Evolutionary conservation across 2,329 filamentous ascomycete species (phyloP).

Genomic region (Triangularia verruculosa): DNA sequence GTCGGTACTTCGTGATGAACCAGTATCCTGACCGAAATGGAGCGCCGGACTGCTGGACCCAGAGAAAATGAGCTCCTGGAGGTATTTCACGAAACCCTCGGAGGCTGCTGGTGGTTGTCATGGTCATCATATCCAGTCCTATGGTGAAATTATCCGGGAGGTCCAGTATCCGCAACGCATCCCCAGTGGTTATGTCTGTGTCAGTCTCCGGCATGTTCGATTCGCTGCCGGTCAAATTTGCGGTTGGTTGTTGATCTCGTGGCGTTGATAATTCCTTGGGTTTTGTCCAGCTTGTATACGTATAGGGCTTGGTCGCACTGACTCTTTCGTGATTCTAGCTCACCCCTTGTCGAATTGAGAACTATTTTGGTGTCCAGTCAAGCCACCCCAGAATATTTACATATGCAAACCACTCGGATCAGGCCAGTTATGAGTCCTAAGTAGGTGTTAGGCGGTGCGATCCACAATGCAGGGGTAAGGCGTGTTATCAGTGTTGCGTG

Average conservation of each 20-base stretch:
- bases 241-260: too few relatives aligned
- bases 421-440: too few relatives aligned
- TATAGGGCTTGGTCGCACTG: too few relatives aligned
- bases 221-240: not conserved
- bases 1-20: slow-evolving; percentile 41
- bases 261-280: too few relatives aligned
- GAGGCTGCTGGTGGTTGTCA: slow-evolving; percentile 42
- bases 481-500: not conserved
- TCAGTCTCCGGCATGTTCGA: not conserved
- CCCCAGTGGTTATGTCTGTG: not conserved
- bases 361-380: too few relatives aligned
- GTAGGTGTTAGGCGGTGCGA: too few relatives aligned
- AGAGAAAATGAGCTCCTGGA: slow-evolving; percentile 57
- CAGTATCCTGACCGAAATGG: slow-evolving; percentile 57
- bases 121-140: slow-evolving; percentile 51
- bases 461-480: too few relatives aligned
- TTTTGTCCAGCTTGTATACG: too few relatives aligned
- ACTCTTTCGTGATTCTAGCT: too few relatives aligned
- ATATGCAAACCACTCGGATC: too few relatives aligned
- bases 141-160: slow-evolving; percentile 51
- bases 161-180: slow-evolving; percentile 47
- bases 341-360: too few relatives aligned
- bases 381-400: too few relatives aligned
- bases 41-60: slow-evolving; percentile 49
- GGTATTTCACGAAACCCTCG: slow-evolving; percentile 55